Percentiles rank a stretch among this genome's conserved stretches.
Conservation (phyloP, 2,329 filamentous ascomycete genomes). For the Fusarium austroafricanum region DNA sequence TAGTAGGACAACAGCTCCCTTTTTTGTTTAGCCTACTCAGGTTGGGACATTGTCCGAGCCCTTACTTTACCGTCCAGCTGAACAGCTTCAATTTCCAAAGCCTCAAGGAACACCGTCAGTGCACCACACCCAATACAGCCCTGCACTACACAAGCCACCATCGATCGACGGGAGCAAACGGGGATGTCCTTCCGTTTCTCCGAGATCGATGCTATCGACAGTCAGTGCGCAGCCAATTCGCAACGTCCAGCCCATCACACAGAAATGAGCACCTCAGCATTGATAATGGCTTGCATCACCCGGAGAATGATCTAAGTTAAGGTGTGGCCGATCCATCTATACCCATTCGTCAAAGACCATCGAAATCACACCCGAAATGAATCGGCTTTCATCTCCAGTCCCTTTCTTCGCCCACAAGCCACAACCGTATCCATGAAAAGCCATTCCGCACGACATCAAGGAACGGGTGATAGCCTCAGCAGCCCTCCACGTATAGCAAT, state of each 20-base stretch:
- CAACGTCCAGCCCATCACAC: neutral
- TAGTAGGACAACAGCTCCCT: neutral
- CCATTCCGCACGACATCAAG: constrained; percentile 6
- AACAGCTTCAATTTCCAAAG: neutral
- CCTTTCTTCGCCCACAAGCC: neutral
- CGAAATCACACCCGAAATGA: constrained; percentile 9
- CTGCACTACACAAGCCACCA: neutral
- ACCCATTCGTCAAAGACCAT: neutral
- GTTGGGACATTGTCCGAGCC: neutral
- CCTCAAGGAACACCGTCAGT: neutral
- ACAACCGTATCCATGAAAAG: constrained; percentile 4
- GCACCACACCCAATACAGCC: too few relatives aligned
- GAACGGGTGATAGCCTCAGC: neutral
- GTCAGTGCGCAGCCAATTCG: neutral
- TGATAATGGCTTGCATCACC: neutral
- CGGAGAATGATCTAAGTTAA: neutral
- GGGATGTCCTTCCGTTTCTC: neutral
- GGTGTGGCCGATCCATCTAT: neutral
- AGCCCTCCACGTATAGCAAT: neutral
- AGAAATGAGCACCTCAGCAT: neutral
- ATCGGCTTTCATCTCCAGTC: constrained; percentile 9
- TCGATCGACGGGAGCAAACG: neutral
- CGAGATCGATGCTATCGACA: neutral
- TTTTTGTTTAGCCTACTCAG: neutral
- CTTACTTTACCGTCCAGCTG: neutral